Percentiles rank a stretch among this genome's conserved stretches.
Conservation (phyloP, 2,329 filamentous ascomycete species). For the Pseudogymnoascus destructans region DNA sequence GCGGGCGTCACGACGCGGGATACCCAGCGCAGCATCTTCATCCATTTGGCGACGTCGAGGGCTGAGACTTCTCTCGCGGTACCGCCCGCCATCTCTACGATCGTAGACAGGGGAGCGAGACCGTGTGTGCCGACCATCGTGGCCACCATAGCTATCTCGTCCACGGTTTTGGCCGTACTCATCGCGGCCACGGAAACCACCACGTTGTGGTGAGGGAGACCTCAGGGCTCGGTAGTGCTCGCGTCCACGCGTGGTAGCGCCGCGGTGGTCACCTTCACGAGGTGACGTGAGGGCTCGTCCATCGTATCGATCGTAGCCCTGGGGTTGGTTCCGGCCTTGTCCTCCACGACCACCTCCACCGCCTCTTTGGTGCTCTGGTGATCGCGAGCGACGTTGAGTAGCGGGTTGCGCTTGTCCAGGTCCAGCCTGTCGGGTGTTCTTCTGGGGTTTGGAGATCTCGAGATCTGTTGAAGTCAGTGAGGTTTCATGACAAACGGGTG, state of each 20-base stretch:
- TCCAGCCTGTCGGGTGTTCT: conserved; percentile 50
- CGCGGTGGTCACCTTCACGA: conserved; percentile 26
- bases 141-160: conserved; percentile 25
- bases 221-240: conserved; percentile 55
- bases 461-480: conserved; percentile 47
- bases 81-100: conserved; percentile 36
- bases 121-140: conserved; percentile 41
- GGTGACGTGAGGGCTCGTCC: conserved; percentile 13
- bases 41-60: conserved; percentile 44
- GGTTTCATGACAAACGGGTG: neutral
- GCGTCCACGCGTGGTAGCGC: conserved; percentile 37
- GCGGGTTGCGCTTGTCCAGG: conserved; percentile 13
- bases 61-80: conserved; percentile 58
- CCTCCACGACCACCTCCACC: conserved; percentile 32
- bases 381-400: conserved; percentile 42
- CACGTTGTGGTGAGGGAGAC: conserved; percentile 44
- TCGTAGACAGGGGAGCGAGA: conserved; percentile 52
- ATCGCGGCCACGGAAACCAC: conserved; percentile 47
- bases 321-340: conserved; percentile 14
- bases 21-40: conserved; percentile 49
- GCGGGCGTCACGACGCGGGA: conserved; percentile 58
- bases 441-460: conserved; percentile 80
- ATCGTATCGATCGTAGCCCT: conserved; percentile 32
- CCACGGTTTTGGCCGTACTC: conserved; percentile 37
- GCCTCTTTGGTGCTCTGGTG: conserved; percentile 42